Conservation (phyloP, 2,329 filamentous ascomycete genomes). For the Samsoniella hepiali region DNA sequence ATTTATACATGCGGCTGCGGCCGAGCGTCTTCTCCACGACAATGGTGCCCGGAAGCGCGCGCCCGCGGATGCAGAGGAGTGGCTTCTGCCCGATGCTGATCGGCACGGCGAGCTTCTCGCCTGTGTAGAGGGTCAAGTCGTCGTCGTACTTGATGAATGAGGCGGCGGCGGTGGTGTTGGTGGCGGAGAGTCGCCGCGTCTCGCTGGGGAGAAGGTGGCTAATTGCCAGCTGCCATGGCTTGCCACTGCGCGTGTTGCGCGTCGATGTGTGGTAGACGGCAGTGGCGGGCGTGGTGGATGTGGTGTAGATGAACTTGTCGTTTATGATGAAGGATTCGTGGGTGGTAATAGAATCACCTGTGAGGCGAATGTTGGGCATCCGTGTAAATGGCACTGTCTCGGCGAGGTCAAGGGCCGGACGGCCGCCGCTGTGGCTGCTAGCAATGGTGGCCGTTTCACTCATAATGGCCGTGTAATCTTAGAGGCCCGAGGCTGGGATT, state of each 20-base stretch:
- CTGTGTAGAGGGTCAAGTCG: slow-evolving; percentile 13
- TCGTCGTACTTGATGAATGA: slow-evolving; percentile 12
- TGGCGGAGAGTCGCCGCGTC: neutral
- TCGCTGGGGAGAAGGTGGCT: slow-evolving; percentile 15
- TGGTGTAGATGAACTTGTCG: slow-evolving; percentile 9
- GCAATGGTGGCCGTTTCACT: slow-evolving; percentile 12
- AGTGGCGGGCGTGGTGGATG: neutral
- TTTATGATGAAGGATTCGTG: neutral
- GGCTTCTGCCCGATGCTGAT: slow-evolving; percentile 14
- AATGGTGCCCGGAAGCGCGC: neutral
- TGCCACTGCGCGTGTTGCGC: slow-evolving; percentile 10
- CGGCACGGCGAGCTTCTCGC: slow-evolving; percentile 6
- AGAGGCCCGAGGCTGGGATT: neutral
- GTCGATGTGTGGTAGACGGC: slow-evolving; percentile 13
- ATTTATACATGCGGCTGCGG: neutral
- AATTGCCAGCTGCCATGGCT: slow-evolving; percentile 8
- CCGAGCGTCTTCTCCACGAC: slow-evolving; percentile 1
- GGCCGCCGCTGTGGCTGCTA: slow-evolving; percentile 6
- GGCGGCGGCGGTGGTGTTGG: neutral
- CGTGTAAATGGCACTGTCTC: neutral
- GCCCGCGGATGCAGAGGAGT: slow-evolving; percentile 10
- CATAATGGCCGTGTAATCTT: neutral
- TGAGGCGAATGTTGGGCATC: slow-evolving; percentile 7
- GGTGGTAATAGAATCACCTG: too few species aligned
- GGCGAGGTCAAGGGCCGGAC: neutral